Evolutionary conservation across 441 rosid species (phyloP).

Genomic region (Euphorbia schlechtendalii): DNA sequence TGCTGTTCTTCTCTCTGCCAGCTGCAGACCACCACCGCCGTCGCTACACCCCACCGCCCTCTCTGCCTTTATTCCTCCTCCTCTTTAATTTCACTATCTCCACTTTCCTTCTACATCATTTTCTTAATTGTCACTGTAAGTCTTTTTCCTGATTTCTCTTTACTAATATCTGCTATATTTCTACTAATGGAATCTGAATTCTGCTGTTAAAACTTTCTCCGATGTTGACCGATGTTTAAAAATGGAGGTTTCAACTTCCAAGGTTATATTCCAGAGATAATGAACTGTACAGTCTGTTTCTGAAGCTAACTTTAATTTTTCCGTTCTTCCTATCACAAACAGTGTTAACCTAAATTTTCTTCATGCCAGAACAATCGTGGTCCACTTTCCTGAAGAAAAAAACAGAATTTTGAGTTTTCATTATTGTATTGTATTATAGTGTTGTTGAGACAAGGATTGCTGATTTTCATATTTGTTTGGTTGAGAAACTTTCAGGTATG

Average conservation of each 20-base stretch:
- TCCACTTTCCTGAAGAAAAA: neutral
- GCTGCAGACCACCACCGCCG: neutral
- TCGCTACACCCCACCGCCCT: too few relatives aligned
- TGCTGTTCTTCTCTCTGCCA: neutral
- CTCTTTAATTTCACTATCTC: neutral
- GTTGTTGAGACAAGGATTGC: neutral
- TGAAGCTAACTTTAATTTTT: neutral
- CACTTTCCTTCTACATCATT: neutral
- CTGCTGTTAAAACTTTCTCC: neutral
- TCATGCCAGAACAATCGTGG: neutral
- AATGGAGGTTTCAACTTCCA: neutral
- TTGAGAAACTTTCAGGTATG: neutral
- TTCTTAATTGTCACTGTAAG: neutral
- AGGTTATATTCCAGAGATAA: neutral
- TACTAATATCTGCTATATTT: neutral
- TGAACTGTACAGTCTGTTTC: neutral
- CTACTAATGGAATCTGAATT: neutral
- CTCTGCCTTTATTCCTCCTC: neutral
- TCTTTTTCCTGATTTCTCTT: neutral
- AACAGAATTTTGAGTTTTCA: neutral
- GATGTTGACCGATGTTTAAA: neutral
- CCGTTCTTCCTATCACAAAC: neutral
- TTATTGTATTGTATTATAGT: neutral
- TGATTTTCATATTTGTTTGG: neutral
- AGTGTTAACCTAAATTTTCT: neutral